Base-by-base conservation (phyloP, 768 basidiomycete species). In the Podaxis carcinomalis region DNA sequence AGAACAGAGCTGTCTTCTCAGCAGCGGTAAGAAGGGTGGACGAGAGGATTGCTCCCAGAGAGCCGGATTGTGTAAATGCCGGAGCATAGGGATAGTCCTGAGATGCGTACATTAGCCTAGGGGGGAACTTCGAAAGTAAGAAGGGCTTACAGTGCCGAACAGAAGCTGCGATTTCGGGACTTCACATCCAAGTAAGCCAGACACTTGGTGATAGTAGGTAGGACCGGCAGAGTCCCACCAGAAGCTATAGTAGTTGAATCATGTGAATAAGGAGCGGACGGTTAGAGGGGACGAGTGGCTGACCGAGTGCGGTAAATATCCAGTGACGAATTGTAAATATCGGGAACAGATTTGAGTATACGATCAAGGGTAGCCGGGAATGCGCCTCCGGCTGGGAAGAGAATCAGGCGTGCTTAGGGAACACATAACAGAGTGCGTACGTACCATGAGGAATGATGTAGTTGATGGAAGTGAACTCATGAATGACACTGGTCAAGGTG, bases 191-290 rank as follows among this genome's bases (percentile, higher is more conserved):
- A 75, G 64, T 5, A 76, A 69, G 13, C 73, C 72, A 16, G 70
- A 60, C 42, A 74, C 63, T 58, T 76, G 74, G 52, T 76, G 73
- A 62, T 65, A 70, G 65, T 72, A 76, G 11, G 75, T 76, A 5
- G 75, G 74, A 35, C 75, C 74, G 25, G 74, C 74, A 40, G 74
- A 73, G 61, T 75, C 74, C 73, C 73, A 76, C 73, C 73, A 76
- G 67, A 76, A 74, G 56, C 69, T 69, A 50, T 7, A 47, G 23
- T 16, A 21, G 4, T 27, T 51, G 4, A 32, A 25, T 10, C 6
- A n/a, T 16, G 27, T n/a, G 6, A 51, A 25, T 25, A 5, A 32
- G 6, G 7, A 27, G 6, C 13, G 7, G 32, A 32, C 7, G 32
- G 7, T 32, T 32, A 9, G 32, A 9, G 7, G 32, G 25, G 11